A percentile compares a stretch with the other conserved stretches of the same genome.
phyloP scores from a whole-genome alignment of 2,329 filamentous ascomycete genomes.

The Aspergillus quadricinctus region DNA sequence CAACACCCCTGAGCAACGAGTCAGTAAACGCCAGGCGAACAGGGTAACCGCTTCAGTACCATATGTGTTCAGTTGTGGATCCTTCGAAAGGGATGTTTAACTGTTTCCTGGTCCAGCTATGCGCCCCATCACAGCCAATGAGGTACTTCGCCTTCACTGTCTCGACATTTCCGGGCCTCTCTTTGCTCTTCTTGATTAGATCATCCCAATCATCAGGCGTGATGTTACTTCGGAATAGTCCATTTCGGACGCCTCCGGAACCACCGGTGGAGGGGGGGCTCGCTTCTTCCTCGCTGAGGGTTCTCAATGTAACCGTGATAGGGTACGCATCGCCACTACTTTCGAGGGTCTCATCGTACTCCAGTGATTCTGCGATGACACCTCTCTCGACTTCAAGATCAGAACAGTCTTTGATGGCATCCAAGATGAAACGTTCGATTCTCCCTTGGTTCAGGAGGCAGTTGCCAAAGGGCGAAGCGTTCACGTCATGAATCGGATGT shows the following conservation, averaged over 20 bases:
- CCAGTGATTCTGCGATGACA: slow-evolving; percentile 53
- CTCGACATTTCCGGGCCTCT: slow-evolving; percentile 26
- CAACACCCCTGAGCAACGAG: slow-evolving; percentile 27
- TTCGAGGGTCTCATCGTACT: slow-evolving; percentile 49
- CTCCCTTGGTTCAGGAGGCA: slow-evolving; percentile 66
- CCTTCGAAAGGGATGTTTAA: slow-evolving; percentile 54
- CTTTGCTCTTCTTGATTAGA: slow-evolving; percentile 32
- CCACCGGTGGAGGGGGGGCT: slow-evolving; percentile 27
- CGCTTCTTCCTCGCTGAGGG: slow-evolving; percentile 56
- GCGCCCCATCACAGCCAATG: slow-evolving; percentile 62
- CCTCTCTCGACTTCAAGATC: slow-evolving; percentile 56
- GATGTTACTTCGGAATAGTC: slow-evolving; percentile 59
- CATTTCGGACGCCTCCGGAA: slow-evolving; percentile 40
- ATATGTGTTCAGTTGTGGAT: slow-evolving; percentile 43
- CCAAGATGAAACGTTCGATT: slow-evolving; percentile 64
- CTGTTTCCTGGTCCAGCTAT: slow-evolving; percentile 57
- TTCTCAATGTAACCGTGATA: slow-evolving; percentile 55
- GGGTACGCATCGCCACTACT: slow-evolving; percentile 53
- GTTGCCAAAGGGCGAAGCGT: slow-evolving; percentile 54
- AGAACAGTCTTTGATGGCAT: slow-evolving; percentile 53
- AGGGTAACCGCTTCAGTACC: slow-evolving; percentile 11
- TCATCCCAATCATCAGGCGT: slow-evolving; percentile 55
- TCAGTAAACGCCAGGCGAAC: neutral
- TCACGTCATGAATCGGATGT: slow-evolving; percentile 58
- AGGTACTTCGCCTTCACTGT: slow-evolving; percentile 56